A percentile compares a stretch with the other conserved stretches of the same genome.
These are phyloP conservation scores for Saccharomyces mikatae DNA, from an alignment of 805 yeast genomes.

Conservation along the genomic window DNA sequence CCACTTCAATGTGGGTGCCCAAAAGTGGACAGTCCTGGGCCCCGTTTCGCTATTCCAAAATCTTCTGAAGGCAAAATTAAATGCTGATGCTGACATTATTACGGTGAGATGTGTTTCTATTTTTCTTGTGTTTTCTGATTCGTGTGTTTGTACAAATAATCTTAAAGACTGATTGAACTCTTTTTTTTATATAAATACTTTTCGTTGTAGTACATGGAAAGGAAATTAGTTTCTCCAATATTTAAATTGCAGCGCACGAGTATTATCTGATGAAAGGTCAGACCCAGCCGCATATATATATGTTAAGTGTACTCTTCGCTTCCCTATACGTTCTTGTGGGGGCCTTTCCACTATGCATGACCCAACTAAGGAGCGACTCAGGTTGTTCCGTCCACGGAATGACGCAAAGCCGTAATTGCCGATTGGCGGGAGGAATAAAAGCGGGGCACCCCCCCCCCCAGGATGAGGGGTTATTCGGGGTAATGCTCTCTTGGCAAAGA, in stretches of 20 bases:
- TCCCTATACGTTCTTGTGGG: background rate
- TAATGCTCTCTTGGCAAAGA: background rate
- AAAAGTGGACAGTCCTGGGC: conserved; percentile 93
- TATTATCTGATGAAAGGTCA: background rate
- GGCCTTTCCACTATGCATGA: background rate
- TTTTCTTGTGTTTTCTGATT: conserved; percentile 3
- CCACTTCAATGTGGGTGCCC: conserved; percentile 83
- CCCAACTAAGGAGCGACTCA: background rate
- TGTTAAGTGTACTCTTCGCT: background rate
- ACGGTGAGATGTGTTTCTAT: background rate
- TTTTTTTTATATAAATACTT: background rate
- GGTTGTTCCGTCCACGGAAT: background rate
- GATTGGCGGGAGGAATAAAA: background rate
- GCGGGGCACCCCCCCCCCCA: background rate
- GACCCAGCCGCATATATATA: background rate
- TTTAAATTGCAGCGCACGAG: background rate
- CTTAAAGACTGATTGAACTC: background rate
- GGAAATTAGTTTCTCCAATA: background rate
- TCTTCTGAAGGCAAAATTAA: conserved; percentile 42
- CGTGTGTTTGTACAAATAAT: background rate
- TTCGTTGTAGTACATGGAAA: background rate
- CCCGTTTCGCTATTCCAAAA: conserved; percentile 86
- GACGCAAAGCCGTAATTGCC: background rate
- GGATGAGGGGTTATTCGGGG: background rate
- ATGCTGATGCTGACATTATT: conserved; percentile 11